phyloP scores from a whole-genome alignment of 1,284 basidiomycete genomes.

The Termitomyces sp. region DNA sequence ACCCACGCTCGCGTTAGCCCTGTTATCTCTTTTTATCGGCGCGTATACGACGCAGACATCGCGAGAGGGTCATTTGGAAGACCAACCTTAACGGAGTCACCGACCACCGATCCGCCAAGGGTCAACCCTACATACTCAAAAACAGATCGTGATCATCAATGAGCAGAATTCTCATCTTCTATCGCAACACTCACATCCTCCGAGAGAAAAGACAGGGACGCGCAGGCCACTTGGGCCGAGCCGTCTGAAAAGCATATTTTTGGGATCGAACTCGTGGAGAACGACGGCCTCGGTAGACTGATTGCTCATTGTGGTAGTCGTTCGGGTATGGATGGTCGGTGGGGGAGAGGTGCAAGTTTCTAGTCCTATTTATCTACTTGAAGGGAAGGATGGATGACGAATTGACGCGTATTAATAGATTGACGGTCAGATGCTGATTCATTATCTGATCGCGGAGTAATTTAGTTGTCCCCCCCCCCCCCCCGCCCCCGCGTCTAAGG shows the following conservation, averaged over 20 bases:
- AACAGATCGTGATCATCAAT: background rate
- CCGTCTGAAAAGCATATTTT: constrained; percentile 71
- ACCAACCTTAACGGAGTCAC: constrained; percentile 64
- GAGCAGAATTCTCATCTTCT: background rate
- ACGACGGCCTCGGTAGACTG: constrained; percentile 10
- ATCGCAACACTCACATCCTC: constrained; percentile 58
- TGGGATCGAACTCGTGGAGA: constrained; percentile 45
- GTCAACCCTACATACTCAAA: constrained; percentile 46
- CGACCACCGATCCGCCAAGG: constrained; percentile 63
- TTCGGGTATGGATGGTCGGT: background rate
- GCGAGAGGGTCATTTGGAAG: background rate
- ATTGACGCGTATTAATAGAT: too few species aligned
- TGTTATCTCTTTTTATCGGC: too few species aligned
- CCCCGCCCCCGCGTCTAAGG: too few species aligned
- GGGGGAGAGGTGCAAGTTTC: background rate
- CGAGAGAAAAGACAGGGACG: constrained; percentile 76
- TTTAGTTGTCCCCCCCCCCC: too few species aligned
- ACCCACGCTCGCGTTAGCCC: background rate
- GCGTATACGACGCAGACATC: background rate
- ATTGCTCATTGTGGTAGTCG: background rate
- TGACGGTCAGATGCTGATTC: too few species aligned
- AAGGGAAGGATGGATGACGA: too few species aligned
- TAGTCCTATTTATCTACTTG: constrained; percentile 3
- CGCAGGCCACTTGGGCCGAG: constrained; percentile 71
- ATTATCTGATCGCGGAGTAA: background rate